These are phyloP conservation scores for Diutina siamensis DNA, from an alignment of 1,139 yeast genomes.

Conservation along the genomic window DNA sequence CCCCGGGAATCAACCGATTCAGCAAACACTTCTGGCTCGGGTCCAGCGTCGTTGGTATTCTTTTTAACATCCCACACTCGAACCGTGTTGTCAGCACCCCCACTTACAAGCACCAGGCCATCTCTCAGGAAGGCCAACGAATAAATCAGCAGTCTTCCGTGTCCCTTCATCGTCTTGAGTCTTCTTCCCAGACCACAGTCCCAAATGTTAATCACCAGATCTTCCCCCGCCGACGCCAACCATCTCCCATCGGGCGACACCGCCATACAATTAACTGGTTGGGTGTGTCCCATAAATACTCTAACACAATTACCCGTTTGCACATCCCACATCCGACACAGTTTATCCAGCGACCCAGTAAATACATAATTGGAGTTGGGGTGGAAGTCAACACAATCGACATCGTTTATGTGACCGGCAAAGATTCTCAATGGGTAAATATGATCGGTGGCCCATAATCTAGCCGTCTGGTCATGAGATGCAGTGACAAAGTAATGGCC, in stretches of 20 bases:
- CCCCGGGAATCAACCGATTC: slow-evolving; percentile 4
- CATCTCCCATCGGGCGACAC: slow-evolving; percentile 96
- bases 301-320: slow-evolving; percentile 82
- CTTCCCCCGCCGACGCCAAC: slow-evolving; percentile 95
- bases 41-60: slow-evolving; percentile 70
- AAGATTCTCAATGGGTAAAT: slow-evolving; percentile 90
- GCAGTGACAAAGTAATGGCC: slow-evolving; percentile 98
- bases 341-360: slow-evolving; percentile 92
- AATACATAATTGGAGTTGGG: slow-evolving; percentile 91
- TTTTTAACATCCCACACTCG: slow-evolving; percentile 93
- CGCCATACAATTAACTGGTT: slow-evolving; percentile 73
- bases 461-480: slow-evolving; percentile 94
- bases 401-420: slow-evolving; percentile 96
- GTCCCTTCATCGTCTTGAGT: slow-evolving; percentile 78
- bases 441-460: slow-evolving; percentile 97
- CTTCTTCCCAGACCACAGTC: slow-evolving; percentile 88
- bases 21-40: slow-evolving; percentile 64
- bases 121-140: slow-evolving; percentile 79
- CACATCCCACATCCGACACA: slow-evolving; percentile 97
- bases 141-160: slow-evolving; percentile 78
- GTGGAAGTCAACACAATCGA: slow-evolving; percentile 89
- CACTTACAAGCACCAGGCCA: slow-evolving; percentile 81
- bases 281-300: slow-evolving; percentile 89
- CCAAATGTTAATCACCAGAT: slow-evolving; percentile 82
- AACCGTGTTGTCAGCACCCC: slow-evolving; percentile 88